Evolutionary conservation across 1,284 basidiomycete species (phyloP), one percentile per base, ranked within the genome.

Genomic region (Apiotrichum siamense): DNA sequence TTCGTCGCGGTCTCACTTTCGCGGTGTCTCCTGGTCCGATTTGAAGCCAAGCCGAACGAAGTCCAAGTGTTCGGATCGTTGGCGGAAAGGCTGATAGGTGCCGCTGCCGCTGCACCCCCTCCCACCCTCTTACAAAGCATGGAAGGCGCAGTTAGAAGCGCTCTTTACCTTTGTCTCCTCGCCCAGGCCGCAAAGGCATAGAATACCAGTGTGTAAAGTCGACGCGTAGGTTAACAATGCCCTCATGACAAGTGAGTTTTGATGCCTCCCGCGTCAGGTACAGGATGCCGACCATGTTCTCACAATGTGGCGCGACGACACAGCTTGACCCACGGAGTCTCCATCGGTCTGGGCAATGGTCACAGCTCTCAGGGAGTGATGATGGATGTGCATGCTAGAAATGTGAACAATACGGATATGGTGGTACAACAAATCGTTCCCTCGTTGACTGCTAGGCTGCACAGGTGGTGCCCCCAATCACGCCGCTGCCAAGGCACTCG

Each of bases 401-500:
- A 11, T 31, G 15, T 31, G 29, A 31, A 15, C 10, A 11, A 15
- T 35, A n/a, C 17, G 7, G 33, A n/a, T 15, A n/a, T n/a, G 7
- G 17, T 15, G 17, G 13, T 15, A 35, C 10, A 35, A 35, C 17
- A 11, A 35, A n/a, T 11, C 18, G 33, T 11, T 35, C 15, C 7
- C 26, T 32, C 15, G 13, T 6, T 12, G 35, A 7, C 41, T 17
- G 20, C 32, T 44, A 50, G 11, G 43, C 49, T 25, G 21, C 23
- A 24, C 64, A 65, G 25, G 23, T 40, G 2, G 67, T 73, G 32
- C 65, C 59, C 11, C 57, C 62, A 49, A 93, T 89, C 12, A 79
- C 73, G 18, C 88, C 92, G 64, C 86, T 88, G 3, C 91, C 91
- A 23, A 94, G 76, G 72, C 89, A 92, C 82, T 84, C 85, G 48